phyloP scores from a whole-genome alignment of 306 rosid genomes.

The Cucumis cinereus region DNA sequence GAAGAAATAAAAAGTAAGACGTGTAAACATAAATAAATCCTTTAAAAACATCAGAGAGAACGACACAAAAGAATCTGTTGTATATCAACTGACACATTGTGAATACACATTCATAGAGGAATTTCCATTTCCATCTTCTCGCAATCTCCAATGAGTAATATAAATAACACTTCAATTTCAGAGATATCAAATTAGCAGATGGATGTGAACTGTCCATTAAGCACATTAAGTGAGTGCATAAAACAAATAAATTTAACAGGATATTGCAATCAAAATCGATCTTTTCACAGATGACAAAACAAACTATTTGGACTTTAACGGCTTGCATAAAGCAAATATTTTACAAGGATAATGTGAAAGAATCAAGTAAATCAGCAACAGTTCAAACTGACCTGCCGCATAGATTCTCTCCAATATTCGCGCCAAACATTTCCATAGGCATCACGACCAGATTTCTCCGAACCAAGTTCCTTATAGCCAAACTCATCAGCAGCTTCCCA shows the following conservation, averaged over 20 bases:
- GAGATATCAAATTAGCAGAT: neutral
- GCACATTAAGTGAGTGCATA: neutral
- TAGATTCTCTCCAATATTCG: constrained; percentile 86
- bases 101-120: neutral
- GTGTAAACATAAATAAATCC: neutral
- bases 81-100: neutral
- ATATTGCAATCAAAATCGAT: neutral
- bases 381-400: constrained; percentile 49
- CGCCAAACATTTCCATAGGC: constrained; percentile 82
- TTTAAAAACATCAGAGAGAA: neutral
- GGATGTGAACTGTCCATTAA: neutral
- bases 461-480: constrained; percentile 92
- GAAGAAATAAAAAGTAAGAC: neutral
- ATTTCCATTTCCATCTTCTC: neutral
- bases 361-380: neutral
- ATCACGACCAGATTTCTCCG: constrained; percentile 93
- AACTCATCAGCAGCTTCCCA: constrained; percentile 96
- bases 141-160: neutral
- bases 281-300: neutral
- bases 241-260: neutral
- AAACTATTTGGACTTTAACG: neutral
- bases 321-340: neutral
- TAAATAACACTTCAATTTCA: neutral
- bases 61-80: neutral
- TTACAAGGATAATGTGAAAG: neutral